Percentiles rank a stretch among this genome's conserved stretches.
These are phyloP conservation scores for Chiua sp. DNA, from an alignment of 1,284 basidiomycete genomes.

Conservation along the genomic window DNA sequence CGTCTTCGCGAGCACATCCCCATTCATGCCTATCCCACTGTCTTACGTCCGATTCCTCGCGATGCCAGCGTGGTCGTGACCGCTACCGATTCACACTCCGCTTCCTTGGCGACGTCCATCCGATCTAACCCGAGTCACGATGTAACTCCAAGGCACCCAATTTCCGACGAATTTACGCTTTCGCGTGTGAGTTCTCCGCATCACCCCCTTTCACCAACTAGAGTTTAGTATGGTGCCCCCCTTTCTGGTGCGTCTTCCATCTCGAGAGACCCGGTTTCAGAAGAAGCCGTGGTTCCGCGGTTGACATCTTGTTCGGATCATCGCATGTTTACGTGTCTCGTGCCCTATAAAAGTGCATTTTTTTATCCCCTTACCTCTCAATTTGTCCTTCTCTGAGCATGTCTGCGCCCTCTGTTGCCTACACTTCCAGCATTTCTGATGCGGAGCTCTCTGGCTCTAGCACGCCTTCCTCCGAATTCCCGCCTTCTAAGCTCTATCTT, in stretches of 20 bases:
- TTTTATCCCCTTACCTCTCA: slow-evolving; percentile 36
- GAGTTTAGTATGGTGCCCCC: not conserved
- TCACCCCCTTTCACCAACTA: not conserved
- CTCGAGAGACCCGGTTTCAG: not conserved
- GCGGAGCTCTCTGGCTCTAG: slow-evolving; percentile 26
- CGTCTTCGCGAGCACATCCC: not conserved
- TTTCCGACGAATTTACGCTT: not conserved
- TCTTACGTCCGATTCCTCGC: not conserved
- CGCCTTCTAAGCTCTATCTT: slow-evolving; percentile 26
- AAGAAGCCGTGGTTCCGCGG: not conserved
- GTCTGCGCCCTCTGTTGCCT: slow-evolving; percentile 16
- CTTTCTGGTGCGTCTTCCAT: not conserved
- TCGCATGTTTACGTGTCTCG: slow-evolving; percentile 27
- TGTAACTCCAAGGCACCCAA: not conserved
- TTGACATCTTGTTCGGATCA: slow-evolving; percentile 1
- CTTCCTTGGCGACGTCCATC: slow-evolving; percentile 1
- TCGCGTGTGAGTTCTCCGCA: slow-evolving; percentile 15
- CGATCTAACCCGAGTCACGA: slow-evolving; percentile 7
- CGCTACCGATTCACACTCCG: slow-evolving; percentile 22
- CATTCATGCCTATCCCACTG: not conserved
- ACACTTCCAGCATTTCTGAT: slow-evolving; percentile 20
- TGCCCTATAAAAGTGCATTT: slow-evolving; percentile 27
- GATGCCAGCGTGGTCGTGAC: not conserved
- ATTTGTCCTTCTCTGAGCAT: slow-evolving; percentile 15
- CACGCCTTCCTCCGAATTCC: slow-evolving; percentile 34